Conservation (phyloP, 1,284 basidiomycete species). For the Cutaneotrichosporon cyanovorans region DNA sequence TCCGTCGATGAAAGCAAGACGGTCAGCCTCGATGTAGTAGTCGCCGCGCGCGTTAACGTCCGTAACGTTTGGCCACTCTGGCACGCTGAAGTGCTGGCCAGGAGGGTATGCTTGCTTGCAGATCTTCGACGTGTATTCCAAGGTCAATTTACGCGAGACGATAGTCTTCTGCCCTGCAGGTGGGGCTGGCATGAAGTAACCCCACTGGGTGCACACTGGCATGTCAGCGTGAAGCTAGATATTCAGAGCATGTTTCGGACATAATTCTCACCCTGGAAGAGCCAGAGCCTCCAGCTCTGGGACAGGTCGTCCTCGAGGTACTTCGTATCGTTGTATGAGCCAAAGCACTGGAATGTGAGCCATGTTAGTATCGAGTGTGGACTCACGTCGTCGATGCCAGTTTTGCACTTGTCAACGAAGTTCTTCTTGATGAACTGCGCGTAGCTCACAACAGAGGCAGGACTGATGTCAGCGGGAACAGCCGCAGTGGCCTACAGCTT, state of each 20-base stretch:
- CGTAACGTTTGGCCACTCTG: conserved; percentile 64
- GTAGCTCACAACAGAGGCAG: conserved; percentile 60
- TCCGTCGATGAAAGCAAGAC: conserved; percentile 65
- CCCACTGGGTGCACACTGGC: conserved; percentile 76
- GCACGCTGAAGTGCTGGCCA: conserved; percentile 66
- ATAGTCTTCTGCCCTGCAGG: conserved; percentile 33
- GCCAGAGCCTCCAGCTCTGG: conserved; percentile 79
- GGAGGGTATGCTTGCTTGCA: conserved; percentile 76
- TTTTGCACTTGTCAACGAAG: conserved; percentile 56
- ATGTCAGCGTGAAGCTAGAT: conserved; percentile 2
- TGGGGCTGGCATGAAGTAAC: conserved; percentile 60
- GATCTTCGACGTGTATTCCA: conserved; percentile 70
- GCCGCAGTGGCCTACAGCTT: conserved; percentile 42
- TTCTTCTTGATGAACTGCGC: conserved; percentile 67
- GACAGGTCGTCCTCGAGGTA: conserved; percentile 59
- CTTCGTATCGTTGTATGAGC: conserved; percentile 61
- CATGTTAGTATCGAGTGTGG: background rate
- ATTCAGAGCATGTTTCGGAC: no score
- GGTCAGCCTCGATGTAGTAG: conserved; percentile 64
- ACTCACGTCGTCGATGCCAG: conserved; percentile 35
- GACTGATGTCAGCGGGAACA: conserved; percentile 30
- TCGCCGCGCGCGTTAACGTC: conserved; percentile 71
- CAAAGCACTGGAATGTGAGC: conserved; percentile 67
- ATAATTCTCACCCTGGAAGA: conserved; percentile 57
- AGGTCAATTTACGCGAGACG: conserved; percentile 54